phyloP scores from a whole-genome alignment of 345 rosid genomes.

The Gossypium raimondii region DNA sequence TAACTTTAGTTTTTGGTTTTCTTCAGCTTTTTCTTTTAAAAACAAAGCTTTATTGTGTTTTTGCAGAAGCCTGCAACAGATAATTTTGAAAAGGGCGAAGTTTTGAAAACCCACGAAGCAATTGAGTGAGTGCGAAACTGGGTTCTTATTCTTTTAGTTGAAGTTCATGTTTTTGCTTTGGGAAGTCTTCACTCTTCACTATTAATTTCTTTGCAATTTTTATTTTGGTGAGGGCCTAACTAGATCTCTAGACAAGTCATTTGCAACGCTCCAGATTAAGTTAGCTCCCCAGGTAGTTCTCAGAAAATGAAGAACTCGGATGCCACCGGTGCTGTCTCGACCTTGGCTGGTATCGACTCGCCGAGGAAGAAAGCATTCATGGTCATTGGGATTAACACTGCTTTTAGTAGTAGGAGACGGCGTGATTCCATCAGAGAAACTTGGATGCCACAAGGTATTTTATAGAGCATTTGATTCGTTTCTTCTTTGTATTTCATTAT shows the following conservation, averaged over 20 bases:
- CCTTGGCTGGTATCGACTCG: slow-evolving; percentile 17
- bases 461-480: not conserved
- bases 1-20: not conserved
- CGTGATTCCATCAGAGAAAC: slow-evolving; percentile 95
- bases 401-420: slow-evolving; percentile 94
- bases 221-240: slow-evolving; percentile 23
- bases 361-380: slow-evolving; percentile 62
- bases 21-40: not conserved
- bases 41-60: not conserved
- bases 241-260: slow-evolving; percentile 80
- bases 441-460: slow-evolving; percentile 98
- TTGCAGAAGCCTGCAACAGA: slow-evolving; percentile 36
- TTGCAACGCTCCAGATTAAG: slow-evolving; percentile 67
- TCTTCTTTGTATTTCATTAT: not conserved
- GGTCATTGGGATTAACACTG: slow-evolving; percentile 95
- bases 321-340: slow-evolving; percentile 29
- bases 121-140: slow-evolving; percentile 56
- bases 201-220: slow-evolving; percentile 1
- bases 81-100: slow-evolving; percentile 59
- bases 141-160: not conserved
- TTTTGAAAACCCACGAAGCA: slow-evolving; percentile 69
- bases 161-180: not conserved
- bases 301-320: slow-evolving; percentile 38
- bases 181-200: not conserved
- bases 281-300: slow-evolving; percentile 58